Percentiles rank a stretch among this genome's conserved stretches.
These are phyloP conservation scores for Pseudomassariella vexata DNA, from an alignment of 2,329 filamentous ascomycete species.

Conservation along the genomic window DNA sequence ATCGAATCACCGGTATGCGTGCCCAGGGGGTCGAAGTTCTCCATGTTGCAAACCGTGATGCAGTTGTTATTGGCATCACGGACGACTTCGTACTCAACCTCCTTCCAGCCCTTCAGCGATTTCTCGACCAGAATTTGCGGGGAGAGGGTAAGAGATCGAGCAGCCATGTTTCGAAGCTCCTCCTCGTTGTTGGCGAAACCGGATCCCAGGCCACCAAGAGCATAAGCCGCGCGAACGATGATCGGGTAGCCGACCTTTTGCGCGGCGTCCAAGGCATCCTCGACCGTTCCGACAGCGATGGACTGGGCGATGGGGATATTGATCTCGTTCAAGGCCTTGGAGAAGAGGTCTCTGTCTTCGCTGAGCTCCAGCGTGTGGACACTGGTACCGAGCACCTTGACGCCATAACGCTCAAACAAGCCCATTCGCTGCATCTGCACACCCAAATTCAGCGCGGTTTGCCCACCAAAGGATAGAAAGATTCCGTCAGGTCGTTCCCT, in stretches of 20 bases:
- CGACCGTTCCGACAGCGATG: conserved; percentile 83
- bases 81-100: conserved; percentile 97
- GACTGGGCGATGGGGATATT: conserved; percentile 96
- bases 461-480: conserved; percentile 93
- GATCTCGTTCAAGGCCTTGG: conserved; percentile 93
- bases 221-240: conserved; percentile 95
- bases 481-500: conserved; percentile 94
- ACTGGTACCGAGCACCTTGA: conserved; percentile 92
- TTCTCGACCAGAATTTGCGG: conserved; percentile 98
- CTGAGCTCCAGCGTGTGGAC: conserved; percentile 90
- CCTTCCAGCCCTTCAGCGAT: conserved; percentile 98
- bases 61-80: conserved; percentile 97
- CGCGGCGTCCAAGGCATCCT: conserved; percentile 86
- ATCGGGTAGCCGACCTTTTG: conserved; percentile 89
- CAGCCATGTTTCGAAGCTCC: conserved; percentile 89
- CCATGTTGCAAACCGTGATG: conserved; percentile 98
- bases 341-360: conserved; percentile 93
- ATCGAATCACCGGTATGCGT: conserved; percentile 99
- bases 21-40: conserved; percentile 96
- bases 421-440: conserved; percentile 97
- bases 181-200: conserved; percentile 93
- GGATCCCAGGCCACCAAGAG: conserved; percentile 90
- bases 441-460: conserved; percentile 94
- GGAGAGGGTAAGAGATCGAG: conserved; percentile 84
- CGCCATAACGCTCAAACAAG: conserved; percentile 89